Percentiles rank a stretch among this genome's conserved stretches.
Evolutionary conservation across 495 filamentous ascomycete species (phyloP).

Genomic region (Podospora pseudocomata): DNA sequence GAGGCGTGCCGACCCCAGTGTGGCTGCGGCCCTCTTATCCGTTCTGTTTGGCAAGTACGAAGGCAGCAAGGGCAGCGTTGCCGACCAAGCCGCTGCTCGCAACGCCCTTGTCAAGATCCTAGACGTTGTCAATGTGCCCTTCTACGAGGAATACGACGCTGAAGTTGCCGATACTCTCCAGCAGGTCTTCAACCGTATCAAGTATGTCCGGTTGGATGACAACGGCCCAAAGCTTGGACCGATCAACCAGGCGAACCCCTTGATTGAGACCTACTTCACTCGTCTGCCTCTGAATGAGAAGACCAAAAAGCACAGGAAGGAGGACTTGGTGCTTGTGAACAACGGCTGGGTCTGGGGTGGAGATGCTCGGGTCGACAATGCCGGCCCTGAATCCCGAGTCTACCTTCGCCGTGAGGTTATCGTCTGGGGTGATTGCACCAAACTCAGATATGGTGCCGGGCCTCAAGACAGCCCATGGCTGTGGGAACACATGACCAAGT

Average conservation of each 20-base stretch:
- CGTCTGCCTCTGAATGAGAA: constrained; percentile 75
- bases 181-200: constrained; percentile 89
- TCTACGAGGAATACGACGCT: constrained; percentile 85
- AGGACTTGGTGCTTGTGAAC: constrained; percentile 80
- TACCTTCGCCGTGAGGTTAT: constrained; percentile 95
- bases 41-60: constrained; percentile 66
- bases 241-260: constrained; percentile 67
- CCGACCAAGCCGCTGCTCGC: constrained; percentile 46
- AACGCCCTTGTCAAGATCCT: constrained; percentile 59
- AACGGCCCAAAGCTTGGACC: constrained; percentile 85
- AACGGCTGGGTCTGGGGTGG: constrained; percentile 99
- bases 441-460: constrained; percentile 81
- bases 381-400: constrained; percentile 79
- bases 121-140: constrained; percentile 79
- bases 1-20: constrained; percentile 60
- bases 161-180: constrained; percentile 81
- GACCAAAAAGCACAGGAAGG: constrained; percentile 71
- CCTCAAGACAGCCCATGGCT: constrained; percentile 87
- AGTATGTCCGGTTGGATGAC: constrained; percentile 85
- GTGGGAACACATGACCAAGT: constrained; percentile 93
- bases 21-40: constrained; percentile 66
- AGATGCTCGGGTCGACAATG: constrained; percentile 89
- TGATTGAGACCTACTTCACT: constrained; percentile 97
- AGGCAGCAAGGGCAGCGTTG: constrained; percentile 39
- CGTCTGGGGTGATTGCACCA: constrained; percentile 97